Percentiles rank a stretch among this genome's conserved stretches.
Conservation (phyloP, 2,329 filamentous ascomycete species). For the Aulographum hederae region DNA sequence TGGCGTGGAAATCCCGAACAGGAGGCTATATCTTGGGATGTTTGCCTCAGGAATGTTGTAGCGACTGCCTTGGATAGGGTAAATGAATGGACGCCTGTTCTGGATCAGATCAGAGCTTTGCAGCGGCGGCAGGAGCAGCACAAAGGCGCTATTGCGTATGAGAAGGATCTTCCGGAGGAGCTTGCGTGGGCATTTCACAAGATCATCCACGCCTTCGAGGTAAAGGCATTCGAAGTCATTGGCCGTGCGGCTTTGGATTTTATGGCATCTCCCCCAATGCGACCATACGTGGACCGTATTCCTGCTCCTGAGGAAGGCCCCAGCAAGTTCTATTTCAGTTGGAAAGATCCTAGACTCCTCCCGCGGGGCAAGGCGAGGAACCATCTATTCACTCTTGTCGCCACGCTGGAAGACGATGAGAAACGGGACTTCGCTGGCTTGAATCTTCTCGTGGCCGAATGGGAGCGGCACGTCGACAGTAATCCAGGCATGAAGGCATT, state of each 20-base stretch:
- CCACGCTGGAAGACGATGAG: constrained; percentile 20
- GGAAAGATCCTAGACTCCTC: not conserved
- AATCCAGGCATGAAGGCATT: constrained; percentile 18
- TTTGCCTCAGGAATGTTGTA: constrained; percentile 18
- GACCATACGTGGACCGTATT: no score
- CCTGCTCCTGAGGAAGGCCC: no score
- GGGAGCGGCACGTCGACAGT: constrained; percentile 24
- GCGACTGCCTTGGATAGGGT: constrained; percentile 17
- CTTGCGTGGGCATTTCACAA: constrained; percentile 11
- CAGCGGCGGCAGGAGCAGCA: constrained; percentile 17
- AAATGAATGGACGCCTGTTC: constrained; percentile 21
- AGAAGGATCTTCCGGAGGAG: constrained; percentile 18
- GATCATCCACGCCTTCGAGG: not conserved
- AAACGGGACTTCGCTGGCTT: constrained; percentile 16
- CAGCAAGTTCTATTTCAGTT: not conserved
- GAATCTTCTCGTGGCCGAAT: constrained; percentile 26
- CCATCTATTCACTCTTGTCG: constrained; percentile 20
- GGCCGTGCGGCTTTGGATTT: no score
- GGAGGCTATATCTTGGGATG: constrained; percentile 19
- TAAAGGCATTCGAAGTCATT: not conserved
- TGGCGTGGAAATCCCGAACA: no score
- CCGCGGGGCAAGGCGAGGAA: not conserved
- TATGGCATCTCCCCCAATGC: no score
- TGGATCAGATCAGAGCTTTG: constrained; percentile 10
- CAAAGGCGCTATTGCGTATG: constrained; percentile 12